Conservation (phyloP, 352 stramenopile species). For the Pythium aphanidermatum region DNA sequence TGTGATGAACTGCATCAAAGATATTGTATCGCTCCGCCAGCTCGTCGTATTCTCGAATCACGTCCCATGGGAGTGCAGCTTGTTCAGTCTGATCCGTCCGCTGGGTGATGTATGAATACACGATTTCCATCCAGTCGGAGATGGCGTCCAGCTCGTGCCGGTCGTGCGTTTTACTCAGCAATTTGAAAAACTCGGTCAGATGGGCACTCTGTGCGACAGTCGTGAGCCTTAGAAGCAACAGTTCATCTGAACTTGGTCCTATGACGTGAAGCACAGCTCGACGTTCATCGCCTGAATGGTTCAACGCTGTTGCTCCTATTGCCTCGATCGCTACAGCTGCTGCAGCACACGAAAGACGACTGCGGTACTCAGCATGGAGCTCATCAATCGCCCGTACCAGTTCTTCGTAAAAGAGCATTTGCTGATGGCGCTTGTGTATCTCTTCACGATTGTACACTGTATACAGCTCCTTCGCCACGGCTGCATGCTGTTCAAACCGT, state of each 20-base stretch:
- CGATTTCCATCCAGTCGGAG: slow-evolving; percentile 1
- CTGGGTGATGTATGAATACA: slow-evolving; percentile 2
- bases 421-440: slow-evolving; percentile 1
- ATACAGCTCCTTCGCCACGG: slow-evolving; percentile 2
- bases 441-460: not conserved
- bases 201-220: not conserved
- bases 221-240: not conserved
- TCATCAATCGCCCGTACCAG: not conserved
- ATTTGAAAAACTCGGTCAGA: not conserved
- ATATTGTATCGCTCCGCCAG: not conserved
- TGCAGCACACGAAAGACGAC: not conserved
- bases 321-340: too few species aligned
- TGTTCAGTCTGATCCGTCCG: too few species aligned
- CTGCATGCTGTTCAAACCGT: not conserved
- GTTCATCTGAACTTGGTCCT: not conserved
- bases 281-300: too few species aligned
- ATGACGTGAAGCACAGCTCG: too few species aligned
- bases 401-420: slow-evolving; percentile 1
- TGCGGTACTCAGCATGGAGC: not conserved
- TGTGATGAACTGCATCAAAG: too few species aligned
- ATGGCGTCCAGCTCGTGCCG: not conserved
- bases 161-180: not conserved
- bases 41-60: too few species aligned
- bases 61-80: too few species aligned
- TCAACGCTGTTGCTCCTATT: too few species aligned